Percentiles rank a stretch among this genome's conserved stretches.
Evolutionary conservation across 495 filamentous ascomycete genomes (phyloP).

Genomic region (Xylaria curta): DNA sequence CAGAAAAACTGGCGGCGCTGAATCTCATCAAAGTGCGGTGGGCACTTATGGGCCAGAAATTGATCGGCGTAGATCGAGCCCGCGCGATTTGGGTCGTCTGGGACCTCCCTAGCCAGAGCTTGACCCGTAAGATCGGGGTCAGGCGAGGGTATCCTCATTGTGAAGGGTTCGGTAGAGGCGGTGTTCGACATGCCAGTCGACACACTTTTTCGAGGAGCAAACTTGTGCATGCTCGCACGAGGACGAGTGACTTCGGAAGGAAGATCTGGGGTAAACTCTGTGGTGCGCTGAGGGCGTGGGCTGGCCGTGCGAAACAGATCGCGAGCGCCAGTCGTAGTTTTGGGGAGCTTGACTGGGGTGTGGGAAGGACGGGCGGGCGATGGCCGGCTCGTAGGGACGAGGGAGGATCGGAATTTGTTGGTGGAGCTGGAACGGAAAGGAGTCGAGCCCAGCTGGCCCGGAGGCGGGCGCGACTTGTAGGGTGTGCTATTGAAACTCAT

Average conservation of each 20-base stretch:
- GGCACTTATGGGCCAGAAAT: slow-evolving; percentile 56
- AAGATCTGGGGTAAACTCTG: slow-evolving; percentile 47
- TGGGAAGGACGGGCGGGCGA: slow-evolving; percentile 29
- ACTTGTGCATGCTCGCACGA: slow-evolving; percentile 35
- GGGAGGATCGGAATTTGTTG: slow-evolving; percentile 40
- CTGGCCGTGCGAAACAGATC: slow-evolving; percentile 51
- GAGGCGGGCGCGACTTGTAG: slow-evolving; percentile 39
- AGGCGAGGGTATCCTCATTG: slow-evolving; percentile 54
- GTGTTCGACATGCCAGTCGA: slow-evolving; percentile 45
- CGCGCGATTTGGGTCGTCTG: slow-evolving; percentile 45
- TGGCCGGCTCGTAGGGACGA: slow-evolving; percentile 36
- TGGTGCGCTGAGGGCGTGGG: slow-evolving; percentile 37
- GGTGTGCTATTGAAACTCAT: slow-evolving; percentile 38
- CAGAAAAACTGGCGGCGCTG: slow-evolving; percentile 60
- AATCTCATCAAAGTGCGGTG: slow-evolving; percentile 53
- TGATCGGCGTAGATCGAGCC: slow-evolving; percentile 58
- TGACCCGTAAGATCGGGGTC: slow-evolving; percentile 54
- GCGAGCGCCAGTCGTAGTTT: slow-evolving; percentile 29
- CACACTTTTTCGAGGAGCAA: slow-evolving; percentile 32
- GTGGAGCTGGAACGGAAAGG: slow-evolving; percentile 40
- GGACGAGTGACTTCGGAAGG: slow-evolving; percentile 33
- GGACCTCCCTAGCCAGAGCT: slow-evolving; percentile 51
- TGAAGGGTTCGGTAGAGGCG: slow-evolving; percentile 50
- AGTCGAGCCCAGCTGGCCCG: slow-evolving; percentile 41
- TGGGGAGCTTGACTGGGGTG: slow-evolving; percentile 26